These are phyloP conservation scores for Drechslerella dactyloides DNA, from an alignment of 2,329 filamentous ascomycete genomes.

Conservation along the genomic window DNA sequence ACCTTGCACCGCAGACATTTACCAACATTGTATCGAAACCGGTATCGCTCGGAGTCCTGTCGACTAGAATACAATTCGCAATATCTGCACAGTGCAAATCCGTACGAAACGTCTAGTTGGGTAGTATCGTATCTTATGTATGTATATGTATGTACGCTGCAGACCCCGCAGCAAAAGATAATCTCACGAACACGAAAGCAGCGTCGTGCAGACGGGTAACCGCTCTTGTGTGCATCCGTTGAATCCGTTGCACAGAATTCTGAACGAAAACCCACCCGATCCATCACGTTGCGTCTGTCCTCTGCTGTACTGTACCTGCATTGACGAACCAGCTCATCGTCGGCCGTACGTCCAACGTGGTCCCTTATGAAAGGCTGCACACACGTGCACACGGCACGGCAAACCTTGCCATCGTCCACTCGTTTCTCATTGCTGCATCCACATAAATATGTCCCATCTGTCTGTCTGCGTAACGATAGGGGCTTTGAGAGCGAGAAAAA, in stretches of 20 bases:
- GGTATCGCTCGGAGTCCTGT: conserved; percentile 4
- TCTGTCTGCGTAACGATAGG: too few relatives aligned
- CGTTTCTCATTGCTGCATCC: neutral
- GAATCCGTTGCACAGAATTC: too few relatives aligned
- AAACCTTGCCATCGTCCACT: neutral
- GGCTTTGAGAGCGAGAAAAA: neutral
- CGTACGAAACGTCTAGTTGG: too few relatives aligned
- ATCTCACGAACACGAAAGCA: neutral
- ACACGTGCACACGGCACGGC: conserved; percentile 6
- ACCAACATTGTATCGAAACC: neutral
- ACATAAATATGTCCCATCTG: too few relatives aligned
- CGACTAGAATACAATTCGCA: too few relatives aligned
- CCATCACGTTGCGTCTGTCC: neutral
- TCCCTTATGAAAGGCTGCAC: conserved; percentile 40
- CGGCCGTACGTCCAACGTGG: conserved; percentile 30
- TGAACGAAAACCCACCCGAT: too few relatives aligned
- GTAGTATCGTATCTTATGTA: too few relatives aligned
- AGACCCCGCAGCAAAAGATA: neutral
- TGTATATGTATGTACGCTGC: neutral
- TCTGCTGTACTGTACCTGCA: conserved; percentile 33
- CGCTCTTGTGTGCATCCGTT: conserved; percentile 3
- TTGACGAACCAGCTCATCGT: conserved; percentile 47
- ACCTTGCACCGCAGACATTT: too few relatives aligned
- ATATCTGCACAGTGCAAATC: too few relatives aligned
- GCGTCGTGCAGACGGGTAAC: conserved; percentile 1